Base-by-base conservation (phyloP, 2,329 filamentous ascomycete genomes). In the Colletotrichum simmondsii region DNA sequence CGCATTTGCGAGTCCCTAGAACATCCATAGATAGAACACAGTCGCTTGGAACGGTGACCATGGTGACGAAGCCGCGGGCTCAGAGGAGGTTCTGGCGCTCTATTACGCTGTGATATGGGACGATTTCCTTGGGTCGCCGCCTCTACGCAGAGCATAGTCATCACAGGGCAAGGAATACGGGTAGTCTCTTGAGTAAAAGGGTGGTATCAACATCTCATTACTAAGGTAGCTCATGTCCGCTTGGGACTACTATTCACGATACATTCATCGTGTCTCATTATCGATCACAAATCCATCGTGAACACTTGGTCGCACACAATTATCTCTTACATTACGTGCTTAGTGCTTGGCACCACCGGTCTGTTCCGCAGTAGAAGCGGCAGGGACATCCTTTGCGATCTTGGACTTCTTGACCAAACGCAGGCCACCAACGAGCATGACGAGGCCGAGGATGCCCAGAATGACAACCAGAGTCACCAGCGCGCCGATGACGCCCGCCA, bases 401-500 rank as follows among this genome's bases (percentile, higher is more conserved):
- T 80, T 80, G 12, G 85, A 84, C 82, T 87, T 88, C 79, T 85
- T 88, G 65, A 86, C 85, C 24, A 89, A 75, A 28, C 85, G 84
- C 73, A 88, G 76, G 12, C 87, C 86, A 6, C 81, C 83, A 6
- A 85, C 16, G 19, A 83, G 76, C 77, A 87, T 80, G 56, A 87
- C 78, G 16, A 86, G 78, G 11, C 80, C 84, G 78, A 87, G 82
- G 24, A 86, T 49, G 16, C 82, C 84, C 53, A 88, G 80, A 19
- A 90, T 82, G 12, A 88, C 86, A 11, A 84, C 83, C 5, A 90
- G 81, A 64, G 88, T 89, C 49, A 93, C 86, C 75, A 95, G 81
- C 56, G 95, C 94, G 57, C 94, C 92, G 63, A 97, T 95, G 5
- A 96, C 94, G 16, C 95, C 94, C 0, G 94, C 94, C n/a, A 95